Evolutionary conservation across 495 filamentous ascomycete genomes (phyloP), one percentile per base, ranked within the genome.

Genomic region (Tuber melanosporum): DNA sequence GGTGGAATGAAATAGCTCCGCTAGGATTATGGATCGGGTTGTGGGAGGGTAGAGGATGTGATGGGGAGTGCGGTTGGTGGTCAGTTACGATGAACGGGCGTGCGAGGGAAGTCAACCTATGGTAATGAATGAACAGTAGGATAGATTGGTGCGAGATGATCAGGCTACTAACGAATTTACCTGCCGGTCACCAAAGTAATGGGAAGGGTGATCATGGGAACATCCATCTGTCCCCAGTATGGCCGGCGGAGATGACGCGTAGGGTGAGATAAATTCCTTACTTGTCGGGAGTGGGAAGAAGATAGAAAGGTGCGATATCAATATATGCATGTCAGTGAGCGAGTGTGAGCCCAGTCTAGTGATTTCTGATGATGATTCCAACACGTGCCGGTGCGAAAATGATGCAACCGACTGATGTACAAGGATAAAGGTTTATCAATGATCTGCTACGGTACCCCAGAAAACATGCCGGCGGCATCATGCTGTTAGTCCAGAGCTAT

Each of bases 361-460:
- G 57, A 66, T 32, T 62, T 62, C 32, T 36, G 57, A 36, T 66
- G 57, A 66, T 66, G 57, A 32, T 32, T 32, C 52, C 52, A 62
- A 32, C 52, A 32, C 52, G 3, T 62, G 14, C 52, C 52, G 26
- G 20, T 62, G 52, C 52, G 52, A 62, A 62, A 62, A 62, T 32
- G 52, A 62, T 62, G 52, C 52, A 62, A 62, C n/a, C 1, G 52
- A 62, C 52, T 62, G 57, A 66, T 66, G 57, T 66, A 66, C 57
- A 66, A 66, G 57, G 57, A 66, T 62, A 32, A n/a, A 8, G 26
- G 26, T 66, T 17, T 17, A 66, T 36, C 57, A 66, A 66, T 66
- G 57, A 66, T 66, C 57, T 66, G 36, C 57, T 66, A 36, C 57
- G 57, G 57, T 15, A 66, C 57, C 57, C 57, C 57, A 66, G 57